Evolutionary conservation across 2,329 filamentous ascomycete genomes (phyloP).

Genomic region (Coniochaeta pulveracea): DNA sequence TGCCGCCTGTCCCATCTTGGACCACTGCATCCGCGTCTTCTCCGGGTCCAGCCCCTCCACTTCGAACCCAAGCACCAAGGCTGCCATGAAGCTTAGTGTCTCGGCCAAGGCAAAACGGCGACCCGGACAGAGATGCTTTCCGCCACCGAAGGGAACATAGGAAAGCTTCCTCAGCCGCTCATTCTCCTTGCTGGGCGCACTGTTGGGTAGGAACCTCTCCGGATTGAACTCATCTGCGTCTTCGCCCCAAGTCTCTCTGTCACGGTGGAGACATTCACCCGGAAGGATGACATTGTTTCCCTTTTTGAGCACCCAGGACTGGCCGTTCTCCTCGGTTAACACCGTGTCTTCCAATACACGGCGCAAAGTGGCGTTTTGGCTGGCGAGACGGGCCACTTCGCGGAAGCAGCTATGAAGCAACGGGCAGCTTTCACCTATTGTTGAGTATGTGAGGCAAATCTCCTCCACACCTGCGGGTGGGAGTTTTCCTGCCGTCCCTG

Average conservation of each 20-base stretch:
- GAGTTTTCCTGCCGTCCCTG: background rate
- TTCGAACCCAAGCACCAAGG: conserved; percentile 20
- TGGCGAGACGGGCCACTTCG: conserved; percentile 1
- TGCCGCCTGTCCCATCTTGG: conserved; percentile 2
- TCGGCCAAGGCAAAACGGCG: conserved; percentile 21
- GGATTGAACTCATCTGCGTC: conserved; percentile 5
- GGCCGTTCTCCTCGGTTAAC: conserved; percentile 1
- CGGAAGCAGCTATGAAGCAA: conserved; percentile 3
- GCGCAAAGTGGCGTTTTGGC: conserved; percentile 1
- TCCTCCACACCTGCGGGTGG: background rate
- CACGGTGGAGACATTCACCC: conserved; percentile 3
- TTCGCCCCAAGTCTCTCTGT: conserved; percentile 3
- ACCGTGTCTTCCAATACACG: conserved; percentile 1
- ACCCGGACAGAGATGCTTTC: conserved; percentile 21
- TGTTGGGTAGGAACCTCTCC: conserved; percentile 2
- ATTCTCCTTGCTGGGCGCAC: conserved; percentile 17
- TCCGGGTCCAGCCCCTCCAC: conserved; percentile 7
- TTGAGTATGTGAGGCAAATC: conserved; percentile 13
- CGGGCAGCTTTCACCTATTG: conserved; percentile 1
- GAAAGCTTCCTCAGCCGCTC: conserved; percentile 13
- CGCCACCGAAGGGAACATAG: conserved; percentile 21
- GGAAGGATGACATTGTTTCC: conserved; percentile 5
- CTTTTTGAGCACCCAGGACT: conserved; percentile 6
- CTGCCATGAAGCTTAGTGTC: conserved; percentile 18
- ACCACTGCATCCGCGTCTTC: background rate